Conservation (phyloP, 2,329 filamentous ascomycete genomes). For the Dryadomyces sulphureus region DNA sequence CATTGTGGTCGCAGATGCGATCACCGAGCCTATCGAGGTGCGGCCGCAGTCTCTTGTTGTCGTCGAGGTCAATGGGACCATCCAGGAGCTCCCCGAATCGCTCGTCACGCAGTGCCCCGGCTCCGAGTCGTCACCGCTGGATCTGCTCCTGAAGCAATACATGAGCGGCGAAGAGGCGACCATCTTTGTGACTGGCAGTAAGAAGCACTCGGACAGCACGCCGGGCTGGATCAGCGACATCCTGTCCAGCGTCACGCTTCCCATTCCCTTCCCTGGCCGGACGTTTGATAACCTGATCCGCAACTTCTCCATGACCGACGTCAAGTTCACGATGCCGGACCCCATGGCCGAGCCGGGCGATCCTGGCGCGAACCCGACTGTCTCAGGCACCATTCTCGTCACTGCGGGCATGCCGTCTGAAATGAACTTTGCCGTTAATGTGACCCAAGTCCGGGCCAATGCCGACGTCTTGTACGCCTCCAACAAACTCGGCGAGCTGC, state of each 20-base stretch:
- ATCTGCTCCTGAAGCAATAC: slow-evolving; percentile 66
- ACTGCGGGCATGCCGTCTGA: slow-evolving; percentile 67
- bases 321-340: slow-evolving; percentile 74
- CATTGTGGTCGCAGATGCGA: slow-evolving; percentile 66
- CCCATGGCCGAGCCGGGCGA: slow-evolving; percentile 62
- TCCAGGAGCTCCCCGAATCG: slow-evolving; percentile 58
- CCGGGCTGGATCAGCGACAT: slow-evolving; percentile 75
- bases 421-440: slow-evolving; percentile 72
- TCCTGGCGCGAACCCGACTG: slow-evolving; percentile 57
- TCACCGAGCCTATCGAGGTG: slow-evolving; percentile 52
- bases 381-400: slow-evolving; percentile 73
- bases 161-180: slow-evolving; percentile 66
- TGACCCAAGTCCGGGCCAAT: slow-evolving; percentile 59
- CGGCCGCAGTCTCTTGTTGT: slow-evolving; percentile 52
- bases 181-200: slow-evolving; percentile 70
- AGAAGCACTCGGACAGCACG: slow-evolving; percentile 47
- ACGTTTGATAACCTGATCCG: slow-evolving; percentile 71
- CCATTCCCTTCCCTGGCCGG: slow-evolving; percentile 69
- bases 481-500: slow-evolving; percentile 65
- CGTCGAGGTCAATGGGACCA: slow-evolving; percentile 55
- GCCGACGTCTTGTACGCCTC: slow-evolving; percentile 70
- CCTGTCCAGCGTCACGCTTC: slow-evolving; percentile 66
- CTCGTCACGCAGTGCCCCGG: slow-evolving; percentile 63
- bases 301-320: slow-evolving; percentile 74
- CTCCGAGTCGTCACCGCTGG: slow-evolving; percentile 67